Evolutionary conservation across 1,284 basidiomycete species (phyloP).

Genomic region (Ceratobasidium sp.): DNA sequence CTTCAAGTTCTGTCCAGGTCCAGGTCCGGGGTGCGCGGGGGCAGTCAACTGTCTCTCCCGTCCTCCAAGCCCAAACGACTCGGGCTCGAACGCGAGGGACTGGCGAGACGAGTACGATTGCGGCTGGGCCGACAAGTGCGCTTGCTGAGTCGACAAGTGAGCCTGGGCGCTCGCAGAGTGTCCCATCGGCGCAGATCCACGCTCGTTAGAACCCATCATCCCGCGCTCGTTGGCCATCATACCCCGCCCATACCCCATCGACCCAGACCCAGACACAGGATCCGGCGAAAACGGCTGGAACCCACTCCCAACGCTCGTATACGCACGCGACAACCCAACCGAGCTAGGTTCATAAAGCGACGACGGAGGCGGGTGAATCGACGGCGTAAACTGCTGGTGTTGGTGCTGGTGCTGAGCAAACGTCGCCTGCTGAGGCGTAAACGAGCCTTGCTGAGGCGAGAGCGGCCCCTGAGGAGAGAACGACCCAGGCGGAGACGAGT

Average conservation of each 20-base stretch:
- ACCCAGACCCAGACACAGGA: neutral
- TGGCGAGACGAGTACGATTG: constrained; percentile 11
- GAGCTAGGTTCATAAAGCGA: constrained; percentile 22
- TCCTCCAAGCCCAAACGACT: constrained; percentile 28
- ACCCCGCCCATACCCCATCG: constrained; percentile 13
- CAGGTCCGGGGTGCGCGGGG: neutral
- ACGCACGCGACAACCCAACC: constrained; percentile 36
- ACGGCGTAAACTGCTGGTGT: neutral
- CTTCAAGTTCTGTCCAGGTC: constrained; percentile 1
- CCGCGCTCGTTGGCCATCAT: too few relatives aligned
- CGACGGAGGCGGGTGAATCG: neutral
- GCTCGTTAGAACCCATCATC: neutral
- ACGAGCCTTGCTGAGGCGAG: constrained; percentile 12
- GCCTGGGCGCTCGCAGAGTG: constrained; percentile 4
- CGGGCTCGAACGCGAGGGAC: constrained; percentile 39
- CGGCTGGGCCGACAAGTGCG: neutral
- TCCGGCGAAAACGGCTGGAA: constrained; percentile 40
- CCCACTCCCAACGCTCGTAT: constrained; percentile 10
- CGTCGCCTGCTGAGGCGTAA: constrained; percentile 2
- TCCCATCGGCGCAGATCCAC: constrained; percentile 16
- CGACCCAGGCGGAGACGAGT: constrained; percentile 21
- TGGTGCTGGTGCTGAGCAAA: neutral
- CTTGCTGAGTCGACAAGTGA: neutral
- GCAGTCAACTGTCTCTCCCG: constrained; percentile 40
- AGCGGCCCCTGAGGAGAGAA: constrained; percentile 7